A percentile compares a stretch with the other conserved stretches of the same genome.
Conservation (phyloP, 2,329 filamentous ascomycete genomes). For the Aspergillus ochraceus region DNA sequence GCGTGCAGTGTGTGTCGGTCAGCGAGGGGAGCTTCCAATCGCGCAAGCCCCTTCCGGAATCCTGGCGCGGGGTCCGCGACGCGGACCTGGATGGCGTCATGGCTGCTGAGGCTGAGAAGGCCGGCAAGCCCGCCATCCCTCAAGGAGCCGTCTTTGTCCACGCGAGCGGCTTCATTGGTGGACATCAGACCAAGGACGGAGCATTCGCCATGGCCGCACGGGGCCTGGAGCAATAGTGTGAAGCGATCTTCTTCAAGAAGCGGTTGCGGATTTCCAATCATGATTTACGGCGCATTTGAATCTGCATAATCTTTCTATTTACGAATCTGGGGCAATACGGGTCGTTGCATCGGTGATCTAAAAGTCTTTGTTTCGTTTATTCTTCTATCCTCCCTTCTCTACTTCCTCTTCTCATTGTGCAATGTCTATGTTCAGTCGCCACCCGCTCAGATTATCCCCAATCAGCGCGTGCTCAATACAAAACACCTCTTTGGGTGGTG, state of each 20-base stretch:
- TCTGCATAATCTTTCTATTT: neutral
- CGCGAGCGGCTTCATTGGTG: slow-evolving; percentile 92
- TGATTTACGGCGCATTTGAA: neutral
- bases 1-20: slow-evolving; percentile 87
- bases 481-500: neutral
- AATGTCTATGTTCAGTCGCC: neutral
- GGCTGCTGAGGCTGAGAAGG: slow-evolving; percentile 39
- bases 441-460: neutral
- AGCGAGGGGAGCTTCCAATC: slow-evolving; percentile 85
- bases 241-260: neutral
- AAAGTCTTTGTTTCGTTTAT: neutral
- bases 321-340: neutral
- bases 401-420: neutral
- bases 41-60: slow-evolving; percentile 84
- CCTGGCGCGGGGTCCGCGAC: slow-evolving; percentile 89
- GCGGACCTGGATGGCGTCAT: slow-evolving; percentile 70
- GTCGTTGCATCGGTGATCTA: neutral
- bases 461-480: neutral
- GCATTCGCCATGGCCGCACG: slow-evolving; percentile 74
- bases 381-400: neutral
- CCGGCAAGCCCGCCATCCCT: slow-evolving; percentile 39
- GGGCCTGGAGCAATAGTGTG: slow-evolving; percentile 32
- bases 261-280: neutral
- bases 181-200: slow-evolving; percentile 88
- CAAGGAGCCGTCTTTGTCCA: slow-evolving; percentile 84